A percentile compares a stretch with the other conserved stretches of the same genome.
phyloP scores from a whole-genome alignment of 495 filamentous ascomycete genomes.

The Neurospora sp. region DNA sequence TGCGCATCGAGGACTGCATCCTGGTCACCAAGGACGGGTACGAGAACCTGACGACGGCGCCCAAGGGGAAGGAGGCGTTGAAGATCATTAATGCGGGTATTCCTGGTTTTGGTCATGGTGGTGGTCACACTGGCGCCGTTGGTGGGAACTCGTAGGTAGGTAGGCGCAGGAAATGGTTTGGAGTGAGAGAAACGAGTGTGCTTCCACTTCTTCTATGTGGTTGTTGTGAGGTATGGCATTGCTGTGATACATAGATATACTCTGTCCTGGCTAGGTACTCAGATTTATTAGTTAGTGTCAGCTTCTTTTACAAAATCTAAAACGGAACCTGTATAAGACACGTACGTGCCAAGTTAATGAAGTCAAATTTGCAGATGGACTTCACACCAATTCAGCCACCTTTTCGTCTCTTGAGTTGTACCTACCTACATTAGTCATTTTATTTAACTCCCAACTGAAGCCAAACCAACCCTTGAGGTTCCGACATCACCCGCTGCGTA shows the following conservation, averaged over 20 bases:
- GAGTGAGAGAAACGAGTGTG: background rate
- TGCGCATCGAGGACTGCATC: conserved; percentile 88
- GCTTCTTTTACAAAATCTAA: background rate
- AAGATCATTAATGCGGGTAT: conserved; percentile 17
- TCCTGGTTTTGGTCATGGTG: background rate
- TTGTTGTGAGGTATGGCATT: background rate
- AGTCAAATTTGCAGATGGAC: background rate
- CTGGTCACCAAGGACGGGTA: conserved; percentile 66
- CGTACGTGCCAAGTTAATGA: background rate
- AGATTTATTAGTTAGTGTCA: too few relatives aligned
- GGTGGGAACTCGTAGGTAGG: background rate
- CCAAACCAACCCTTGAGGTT: background rate
- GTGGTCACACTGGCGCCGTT: background rate
- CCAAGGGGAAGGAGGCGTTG: conserved; percentile 55
- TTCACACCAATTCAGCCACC: background rate
- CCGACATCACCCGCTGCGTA: background rate
- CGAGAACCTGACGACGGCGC: conserved; percentile 76
- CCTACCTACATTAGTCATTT: background rate
- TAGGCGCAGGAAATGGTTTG: background rate
- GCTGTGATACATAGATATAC: background rate
- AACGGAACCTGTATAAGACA: background rate
- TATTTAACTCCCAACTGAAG: background rate
- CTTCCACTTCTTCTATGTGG: background rate
- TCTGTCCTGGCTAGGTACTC: too few relatives aligned
- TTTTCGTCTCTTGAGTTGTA: background rate